Conservation (phyloP, 495 filamentous ascomycete species). For the Neurospora sp. region DNA sequence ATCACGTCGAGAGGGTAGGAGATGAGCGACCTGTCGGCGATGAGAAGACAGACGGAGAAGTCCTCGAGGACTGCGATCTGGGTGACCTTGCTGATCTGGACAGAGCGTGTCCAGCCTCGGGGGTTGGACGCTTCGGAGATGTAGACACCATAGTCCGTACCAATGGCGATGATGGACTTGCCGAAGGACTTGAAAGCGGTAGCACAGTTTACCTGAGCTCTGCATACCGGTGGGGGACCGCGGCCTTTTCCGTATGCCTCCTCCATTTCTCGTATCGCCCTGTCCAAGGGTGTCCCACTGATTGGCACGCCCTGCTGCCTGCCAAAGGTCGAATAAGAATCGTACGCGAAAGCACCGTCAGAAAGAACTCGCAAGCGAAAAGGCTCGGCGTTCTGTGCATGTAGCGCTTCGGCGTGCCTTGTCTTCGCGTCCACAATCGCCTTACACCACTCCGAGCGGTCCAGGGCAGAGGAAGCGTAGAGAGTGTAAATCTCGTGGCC, state of each 20-base stretch:
- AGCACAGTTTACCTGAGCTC: constrained; percentile 82
- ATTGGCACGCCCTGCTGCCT: constrained; percentile 45
- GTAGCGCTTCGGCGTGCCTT: constrained; percentile 75
- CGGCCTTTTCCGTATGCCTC: constrained; percentile 53
- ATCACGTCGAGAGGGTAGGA: constrained; percentile 91
- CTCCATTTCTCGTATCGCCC: constrained; percentile 85
- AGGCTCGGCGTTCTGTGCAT: constrained; percentile 90
- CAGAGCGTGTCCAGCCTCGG: constrained; percentile 77
- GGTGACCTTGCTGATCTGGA: constrained; percentile 65
- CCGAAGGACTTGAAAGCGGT: constrained; percentile 77
- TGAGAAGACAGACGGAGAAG: constrained; percentile 81
- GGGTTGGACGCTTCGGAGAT: constrained; percentile 77
- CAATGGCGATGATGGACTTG: constrained; percentile 84
- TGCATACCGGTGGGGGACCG: constrained; percentile 66
- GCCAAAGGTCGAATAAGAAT: constrained; percentile 45
- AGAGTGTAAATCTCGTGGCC: constrained; percentile 82
- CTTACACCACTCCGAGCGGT: constrained; percentile 79
- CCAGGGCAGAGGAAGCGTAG: constrained; percentile 64
- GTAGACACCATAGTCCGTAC: constrained; percentile 90
- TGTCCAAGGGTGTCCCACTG: constrained; percentile 80
- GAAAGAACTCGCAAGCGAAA: constrained; percentile 89
- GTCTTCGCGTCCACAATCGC: constrained; percentile 94
- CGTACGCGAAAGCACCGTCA: constrained; percentile 81
- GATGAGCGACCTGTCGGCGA: constrained; percentile 83
- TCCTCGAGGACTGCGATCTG: constrained; percentile 94